A percentile compares a stretch with the other conserved stretches of the same genome.
Evolutionary conservation across 805 yeast genomes (phyloP).

Genomic region (Helenozyma baotianmanensis): DNA sequence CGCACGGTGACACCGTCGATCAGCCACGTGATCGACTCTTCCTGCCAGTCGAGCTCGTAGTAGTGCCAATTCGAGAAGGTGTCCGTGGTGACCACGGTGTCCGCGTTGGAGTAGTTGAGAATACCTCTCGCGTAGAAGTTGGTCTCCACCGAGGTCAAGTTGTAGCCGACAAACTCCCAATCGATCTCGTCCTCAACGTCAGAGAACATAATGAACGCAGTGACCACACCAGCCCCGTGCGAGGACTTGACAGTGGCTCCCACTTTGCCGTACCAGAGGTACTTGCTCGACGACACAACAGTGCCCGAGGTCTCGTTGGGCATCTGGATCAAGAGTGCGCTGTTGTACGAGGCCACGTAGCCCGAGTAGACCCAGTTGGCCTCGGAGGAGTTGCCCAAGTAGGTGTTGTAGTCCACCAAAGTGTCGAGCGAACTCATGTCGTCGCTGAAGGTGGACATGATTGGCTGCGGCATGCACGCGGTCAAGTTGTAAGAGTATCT

Average conservation of each 20-base stretch:
- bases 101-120: slow-evolving; percentile 60
- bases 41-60: slow-evolving; percentile 78
- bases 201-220: slow-evolving; percentile 77
- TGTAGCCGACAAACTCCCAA: slow-evolving; percentile 78
- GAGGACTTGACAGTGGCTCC: slow-evolving; percentile 68
- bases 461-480: slow-evolving; percentile 85
- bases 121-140: slow-evolving; percentile 78
- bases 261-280: slow-evolving; percentile 85
- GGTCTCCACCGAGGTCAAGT: slow-evolving; percentile 62
- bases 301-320: slow-evolving; percentile 72
- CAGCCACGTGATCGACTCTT: slow-evolving; percentile 65
- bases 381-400: slow-evolving; percentile 67
- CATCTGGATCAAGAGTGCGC: slow-evolving; percentile 65
- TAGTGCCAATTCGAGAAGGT: slow-evolving; percentile 70
- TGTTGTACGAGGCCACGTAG: slow-evolving; percentile 44
- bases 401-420: slow-evolving; percentile 29
- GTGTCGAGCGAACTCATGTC: slow-evolving; percentile 32
- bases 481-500: slow-evolving; percentile 55
- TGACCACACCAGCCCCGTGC: slow-evolving; percentile 71
- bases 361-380: slow-evolving; percentile 72
- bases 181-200: slow-evolving; percentile 90
- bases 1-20: slow-evolving; percentile 68
- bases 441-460: slow-evolving; percentile 50
- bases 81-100: slow-evolving; percentile 37
- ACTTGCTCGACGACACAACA: slow-evolving; percentile 72